Base-by-base conservation (phyloP, 768 basidiomycete species). In the Suillus clintonianus region DNA sequence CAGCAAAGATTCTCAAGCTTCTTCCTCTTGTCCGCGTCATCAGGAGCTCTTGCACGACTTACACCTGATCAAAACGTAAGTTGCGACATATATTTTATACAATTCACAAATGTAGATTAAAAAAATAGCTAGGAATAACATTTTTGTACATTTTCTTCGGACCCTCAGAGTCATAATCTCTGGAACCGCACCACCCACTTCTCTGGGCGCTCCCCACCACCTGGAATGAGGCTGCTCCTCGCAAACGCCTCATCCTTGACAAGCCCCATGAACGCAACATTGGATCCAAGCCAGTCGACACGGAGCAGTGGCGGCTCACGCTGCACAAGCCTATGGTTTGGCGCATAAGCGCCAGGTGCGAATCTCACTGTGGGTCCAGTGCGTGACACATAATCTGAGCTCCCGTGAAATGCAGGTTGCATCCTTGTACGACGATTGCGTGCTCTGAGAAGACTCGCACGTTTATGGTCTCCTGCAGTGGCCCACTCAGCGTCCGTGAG, bases 281-380 rank as follows among this genome's bases (percentile, higher is more conserved):
- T 34, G 10, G 56, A 56, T 15, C 64, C 64, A 37, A 64, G 64
- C 64, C 62, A 63, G 41, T 64, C 64, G 9, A 64, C 64, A 42
- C 60, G 60, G 15, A 64, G 63, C 15, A 64, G 19, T 2, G 24
- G 19, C 13, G 32, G n/a, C 3, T 56, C 30, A 4, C 3, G 24
- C 13, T 9, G 39, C 22, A 30, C 15, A 59, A 17, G 8, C 27
- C 17, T 19, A 15, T 32, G n/a, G 13, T 37, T 42, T 9, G 4
- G 6, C 24, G 6, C 24, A 30, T 34, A 2, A 27, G 2, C 5
- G 22, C 6, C 11, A 24, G 47, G 14, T 48, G 19, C 19, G n/a
- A 32, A 55, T 5, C 11, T 34, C n/a, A 32, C 14, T 9, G 45
- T 51, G 2, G 11, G 14, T 34, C 59, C 24, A 19, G 19, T 30